Conservation (phyloP, 805 yeast species). For the Geotrichum ghanense region DNA sequence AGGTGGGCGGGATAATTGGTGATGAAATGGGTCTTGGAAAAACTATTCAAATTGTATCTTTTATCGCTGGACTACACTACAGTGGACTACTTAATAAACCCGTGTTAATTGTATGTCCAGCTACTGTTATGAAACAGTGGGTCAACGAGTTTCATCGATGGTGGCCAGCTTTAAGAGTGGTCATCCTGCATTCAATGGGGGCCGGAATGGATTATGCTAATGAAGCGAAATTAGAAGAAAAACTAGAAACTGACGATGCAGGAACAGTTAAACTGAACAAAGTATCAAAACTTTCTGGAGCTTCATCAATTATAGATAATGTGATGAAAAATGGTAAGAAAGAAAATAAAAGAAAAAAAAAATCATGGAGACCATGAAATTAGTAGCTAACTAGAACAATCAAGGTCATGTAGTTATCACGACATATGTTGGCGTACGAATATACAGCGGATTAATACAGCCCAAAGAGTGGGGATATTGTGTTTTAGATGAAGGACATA, state of each 20-base stretch:
- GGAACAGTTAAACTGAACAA: constrained; percentile 18
- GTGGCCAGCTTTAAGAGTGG: constrained; percentile 93
- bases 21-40: constrained; percentile 99
- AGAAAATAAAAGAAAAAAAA: too few relatives aligned
- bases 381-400: neutral
- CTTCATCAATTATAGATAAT: constrained; percentile 26
- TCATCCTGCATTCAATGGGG: constrained; percentile 86
- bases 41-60: constrained; percentile 85
- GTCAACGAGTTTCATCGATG: constrained; percentile 90
- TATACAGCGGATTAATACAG: constrained; percentile 52
- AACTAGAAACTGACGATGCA: constrained; percentile 13
- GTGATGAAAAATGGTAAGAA: constrained; percentile 40
- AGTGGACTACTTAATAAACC: constrained; percentile 71
- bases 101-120: constrained; percentile 83
- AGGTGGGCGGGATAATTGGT: constrained; percentile 90
- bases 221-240: constrained; percentile 21
- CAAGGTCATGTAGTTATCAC: constrained; percentile 71
- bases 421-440: constrained; percentile 76
- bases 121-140: constrained; percentile 95
- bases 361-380: constrained; percentile 49
- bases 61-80: constrained; percentile 82
- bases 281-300: constrained; percentile 28
- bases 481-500: constrained; percentile 92
- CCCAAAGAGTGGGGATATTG: constrained; percentile 79
- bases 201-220: constrained; percentile 51